These are phyloP conservation scores for Daphne laureola DNA, from an alignment of 441 rosid species.

Conservation along the genomic window DNA sequence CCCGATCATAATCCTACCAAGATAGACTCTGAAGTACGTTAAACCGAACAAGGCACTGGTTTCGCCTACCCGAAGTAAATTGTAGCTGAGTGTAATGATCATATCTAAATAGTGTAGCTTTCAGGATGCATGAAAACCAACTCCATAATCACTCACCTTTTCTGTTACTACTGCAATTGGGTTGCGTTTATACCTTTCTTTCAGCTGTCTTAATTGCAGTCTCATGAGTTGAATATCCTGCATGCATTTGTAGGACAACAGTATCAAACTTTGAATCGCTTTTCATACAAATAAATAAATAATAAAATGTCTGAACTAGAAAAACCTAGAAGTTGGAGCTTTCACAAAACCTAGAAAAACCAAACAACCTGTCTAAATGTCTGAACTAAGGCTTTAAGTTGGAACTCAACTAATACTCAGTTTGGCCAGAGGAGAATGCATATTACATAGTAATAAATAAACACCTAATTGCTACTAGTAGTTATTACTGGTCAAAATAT, in stretches of 20 bases:
- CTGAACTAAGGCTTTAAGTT: too few species aligned
- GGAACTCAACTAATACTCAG: too few species aligned
- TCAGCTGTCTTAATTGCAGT: constrained; percentile 38
- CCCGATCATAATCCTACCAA: constrained; percentile 70
- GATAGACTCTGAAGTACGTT: constrained; percentile 7
- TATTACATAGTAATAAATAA: too few species aligned
- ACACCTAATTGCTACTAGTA: too few species aligned
- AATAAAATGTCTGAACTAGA: too few species aligned
- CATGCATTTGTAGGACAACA: constrained; percentile 12
- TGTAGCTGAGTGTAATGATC: too few species aligned
- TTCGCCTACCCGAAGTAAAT: too few species aligned
- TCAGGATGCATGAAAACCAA: constrained; percentile 1
- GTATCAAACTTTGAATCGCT: neutral
- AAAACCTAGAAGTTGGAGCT: neutral
- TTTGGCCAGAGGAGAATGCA: too few species aligned
- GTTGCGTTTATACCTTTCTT: constrained; percentile 31
- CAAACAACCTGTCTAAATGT: too few species aligned
- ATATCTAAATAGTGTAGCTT: neutral
- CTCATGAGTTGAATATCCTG: constrained; percentile 58
- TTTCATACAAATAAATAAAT: too few species aligned
- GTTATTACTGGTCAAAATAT: too few species aligned
- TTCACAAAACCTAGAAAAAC: too few species aligned
- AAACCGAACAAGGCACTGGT: neutral
- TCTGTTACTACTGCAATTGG: constrained; percentile 63
- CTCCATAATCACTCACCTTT: constrained; percentile 38